Percentiles rank a stretch among this genome's conserved stretches.
phyloP scores from a whole-genome alignment of 331 rosid genomes.

The Malus hybrid region DNA sequence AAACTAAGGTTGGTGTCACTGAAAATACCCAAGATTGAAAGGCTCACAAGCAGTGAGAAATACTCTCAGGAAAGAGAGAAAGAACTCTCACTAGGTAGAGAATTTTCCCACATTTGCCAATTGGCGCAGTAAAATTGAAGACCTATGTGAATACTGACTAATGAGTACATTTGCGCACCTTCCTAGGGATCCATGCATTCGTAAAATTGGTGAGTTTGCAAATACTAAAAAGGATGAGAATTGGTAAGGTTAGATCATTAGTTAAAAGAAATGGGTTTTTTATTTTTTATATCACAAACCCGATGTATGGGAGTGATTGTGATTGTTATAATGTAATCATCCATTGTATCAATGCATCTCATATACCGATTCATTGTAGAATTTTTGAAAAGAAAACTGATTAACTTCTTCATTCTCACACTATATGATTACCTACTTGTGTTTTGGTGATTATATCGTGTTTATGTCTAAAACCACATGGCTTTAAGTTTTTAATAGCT shows the following conservation, averaged over 20 bases:
- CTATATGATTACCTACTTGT: neutral
- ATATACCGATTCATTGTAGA: no score
- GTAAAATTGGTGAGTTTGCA: neutral
- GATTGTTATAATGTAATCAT: no score
- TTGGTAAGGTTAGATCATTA: neutral
- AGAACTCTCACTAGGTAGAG: no score
- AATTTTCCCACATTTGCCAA: no score
- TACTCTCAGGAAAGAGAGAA: no score
- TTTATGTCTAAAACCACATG: neutral
- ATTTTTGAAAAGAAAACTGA: neutral
- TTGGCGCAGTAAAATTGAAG: neutral
- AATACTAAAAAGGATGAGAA: neutral
- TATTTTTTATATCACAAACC: no score
- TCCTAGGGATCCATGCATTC: neutral
- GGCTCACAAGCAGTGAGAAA: no score
- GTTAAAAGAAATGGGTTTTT: neutral
- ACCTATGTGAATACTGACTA: neutral
- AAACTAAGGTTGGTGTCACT: no score
- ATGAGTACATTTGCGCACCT: neutral
- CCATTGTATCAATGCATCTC: no score
- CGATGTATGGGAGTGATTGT: no score
- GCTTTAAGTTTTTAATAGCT: neutral
- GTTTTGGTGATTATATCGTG: neutral
- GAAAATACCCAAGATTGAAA: no score
- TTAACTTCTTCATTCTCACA: neutral